Conservation (phyloP, 2,329 filamentous ascomycete species). For the Penicillium sclerotigenum region DNA sequence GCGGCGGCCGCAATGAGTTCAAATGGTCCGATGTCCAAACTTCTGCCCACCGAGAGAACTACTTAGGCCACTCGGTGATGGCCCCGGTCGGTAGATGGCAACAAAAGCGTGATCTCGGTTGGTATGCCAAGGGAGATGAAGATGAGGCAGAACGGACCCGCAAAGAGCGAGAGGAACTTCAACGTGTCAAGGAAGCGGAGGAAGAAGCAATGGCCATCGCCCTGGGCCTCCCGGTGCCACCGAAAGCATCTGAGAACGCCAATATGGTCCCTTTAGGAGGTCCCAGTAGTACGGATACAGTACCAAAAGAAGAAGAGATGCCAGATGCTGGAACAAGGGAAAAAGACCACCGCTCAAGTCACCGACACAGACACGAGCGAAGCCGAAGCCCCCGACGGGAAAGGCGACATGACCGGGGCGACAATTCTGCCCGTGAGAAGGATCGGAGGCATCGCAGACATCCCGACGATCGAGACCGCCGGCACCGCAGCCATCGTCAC, state of each 20-base stretch:
- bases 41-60: conserved; percentile 83
- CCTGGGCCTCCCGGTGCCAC: conserved; percentile 71
- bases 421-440: conserved; percentile 32
- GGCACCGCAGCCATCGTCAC: conserved; percentile 34
- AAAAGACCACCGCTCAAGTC: conserved; percentile 17
- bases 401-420: conserved; percentile 28
- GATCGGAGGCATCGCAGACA: conserved; percentile 48
- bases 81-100: conserved; percentile 92
- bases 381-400: conserved; percentile 35
- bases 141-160: conserved; percentile 46
- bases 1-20: conserved; percentile 87
- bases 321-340: conserved; percentile 27
- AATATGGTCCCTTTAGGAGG: conserved; percentile 62
- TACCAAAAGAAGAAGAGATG: conserved; percentile 23
- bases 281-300: conserved; percentile 41
- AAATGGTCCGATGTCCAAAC: conserved; percentile 92
- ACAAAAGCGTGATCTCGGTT: conserved; percentile 65
- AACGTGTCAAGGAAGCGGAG: conserved; percentile 82
- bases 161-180: conserved; percentile 70
- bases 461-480: conserved; percentile 32
- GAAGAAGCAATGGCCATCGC: conserved; percentile 85
- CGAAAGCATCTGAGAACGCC: conserved; percentile 61
- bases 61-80: conserved; percentile 86
- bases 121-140: conserved; percentile 61
- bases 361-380: conserved; percentile 32